phyloP scores from a whole-genome alignment of 495 filamentous ascomycete species.

The Tetracladium setigerum region DNA sequence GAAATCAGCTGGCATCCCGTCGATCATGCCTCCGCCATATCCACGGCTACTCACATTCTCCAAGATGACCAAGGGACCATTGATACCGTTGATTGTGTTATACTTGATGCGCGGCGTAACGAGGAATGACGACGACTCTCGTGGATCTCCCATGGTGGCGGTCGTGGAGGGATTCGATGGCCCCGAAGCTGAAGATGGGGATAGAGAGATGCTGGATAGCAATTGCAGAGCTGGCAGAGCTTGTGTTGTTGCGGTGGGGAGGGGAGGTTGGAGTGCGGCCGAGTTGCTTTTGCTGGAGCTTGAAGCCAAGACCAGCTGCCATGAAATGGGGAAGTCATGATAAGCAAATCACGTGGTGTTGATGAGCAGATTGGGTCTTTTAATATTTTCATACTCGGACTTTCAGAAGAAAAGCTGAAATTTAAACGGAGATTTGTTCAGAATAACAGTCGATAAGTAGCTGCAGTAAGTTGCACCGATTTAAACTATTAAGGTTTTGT shows the following conservation, averaged over 20 bases:
- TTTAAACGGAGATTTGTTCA: too few species aligned
- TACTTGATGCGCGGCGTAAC: constrained; percentile 85
- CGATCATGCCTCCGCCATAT: not conserved
- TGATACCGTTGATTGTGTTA: constrained; percentile 97
- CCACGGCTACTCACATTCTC: constrained; percentile 64
- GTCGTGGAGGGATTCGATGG: not conserved
- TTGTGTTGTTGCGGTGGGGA: constrained; percentile 1
- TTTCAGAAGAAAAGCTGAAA: too few species aligned
- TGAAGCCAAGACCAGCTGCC: constrained; percentile 4
- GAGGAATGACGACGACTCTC: constrained; percentile 62
- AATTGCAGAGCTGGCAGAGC: constrained; percentile 7
- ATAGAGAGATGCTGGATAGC: not conserved
- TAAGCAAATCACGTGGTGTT: constrained; percentile 19
- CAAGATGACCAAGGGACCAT: constrained; percentile 93
- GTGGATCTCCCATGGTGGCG: constrained; percentile 61
- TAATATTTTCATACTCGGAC: not conserved
- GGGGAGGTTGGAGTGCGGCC: constrained; percentile 10
- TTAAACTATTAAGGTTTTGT: too few species aligned
- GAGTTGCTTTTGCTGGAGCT: constrained; percentile 14
- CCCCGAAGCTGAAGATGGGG: not conserved
- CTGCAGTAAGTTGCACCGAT: too few species aligned
- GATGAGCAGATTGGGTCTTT: too few species aligned
- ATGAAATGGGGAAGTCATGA: constrained; percentile 12
- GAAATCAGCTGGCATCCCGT: constrained; percentile 25
- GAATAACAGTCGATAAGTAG: too few species aligned